phyloP scores from a whole-genome alignment of 106 monocot species.

The Alisma plantagoaquatica region DNA sequence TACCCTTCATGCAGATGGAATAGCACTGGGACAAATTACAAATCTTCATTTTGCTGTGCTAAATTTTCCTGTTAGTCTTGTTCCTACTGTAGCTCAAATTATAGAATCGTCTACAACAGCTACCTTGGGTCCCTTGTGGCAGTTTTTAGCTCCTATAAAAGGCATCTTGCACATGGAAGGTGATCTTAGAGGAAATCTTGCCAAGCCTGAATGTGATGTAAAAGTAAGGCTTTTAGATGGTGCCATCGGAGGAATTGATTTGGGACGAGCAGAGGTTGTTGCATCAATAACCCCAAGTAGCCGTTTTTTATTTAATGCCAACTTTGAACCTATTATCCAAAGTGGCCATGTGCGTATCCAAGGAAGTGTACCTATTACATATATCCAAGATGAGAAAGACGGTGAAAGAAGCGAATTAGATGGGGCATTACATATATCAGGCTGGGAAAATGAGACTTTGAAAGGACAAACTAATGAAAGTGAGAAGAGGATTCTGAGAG shows the following conservation, averaged over 20 bases:
- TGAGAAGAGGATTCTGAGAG: conserved; percentile 64
- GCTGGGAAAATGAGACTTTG: conserved; percentile 59
- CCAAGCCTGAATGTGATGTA: conserved; percentile 95
- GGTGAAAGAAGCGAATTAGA: conserved; percentile 30
- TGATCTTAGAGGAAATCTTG: conserved; percentile 81
- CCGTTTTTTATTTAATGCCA: conserved; percentile 89
- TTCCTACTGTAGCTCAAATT: conserved; percentile 86
- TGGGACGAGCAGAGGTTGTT: conserved; percentile 90
- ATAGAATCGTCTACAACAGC: conserved; percentile 70
- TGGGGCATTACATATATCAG: conserved; percentile 39
- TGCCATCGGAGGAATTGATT: conserved; percentile 85
- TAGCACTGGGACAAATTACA: conserved; percentile 68
- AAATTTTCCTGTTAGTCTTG: conserved; percentile 85
- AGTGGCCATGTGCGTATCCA: conserved; percentile 98
- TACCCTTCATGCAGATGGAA: conserved; percentile 98
- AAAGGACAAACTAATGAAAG: conserved; percentile 39
- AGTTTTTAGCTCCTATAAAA: conserved; percentile 71
- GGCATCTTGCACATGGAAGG: conserved; percentile 99
- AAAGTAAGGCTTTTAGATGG: conserved; percentile 96
- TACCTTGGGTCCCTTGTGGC: conserved; percentile 60
- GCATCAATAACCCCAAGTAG: conserved; percentile 74
- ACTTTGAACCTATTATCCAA: conserved; percentile 87
- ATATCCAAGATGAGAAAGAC: conserved; percentile 41
- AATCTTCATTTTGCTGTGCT: conserved; percentile 99
- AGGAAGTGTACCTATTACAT: conserved; percentile 88